Evolutionary conservation across 2,329 filamentous ascomycete species (phyloP).

Genomic region (Huntiella omanensis): DNA sequence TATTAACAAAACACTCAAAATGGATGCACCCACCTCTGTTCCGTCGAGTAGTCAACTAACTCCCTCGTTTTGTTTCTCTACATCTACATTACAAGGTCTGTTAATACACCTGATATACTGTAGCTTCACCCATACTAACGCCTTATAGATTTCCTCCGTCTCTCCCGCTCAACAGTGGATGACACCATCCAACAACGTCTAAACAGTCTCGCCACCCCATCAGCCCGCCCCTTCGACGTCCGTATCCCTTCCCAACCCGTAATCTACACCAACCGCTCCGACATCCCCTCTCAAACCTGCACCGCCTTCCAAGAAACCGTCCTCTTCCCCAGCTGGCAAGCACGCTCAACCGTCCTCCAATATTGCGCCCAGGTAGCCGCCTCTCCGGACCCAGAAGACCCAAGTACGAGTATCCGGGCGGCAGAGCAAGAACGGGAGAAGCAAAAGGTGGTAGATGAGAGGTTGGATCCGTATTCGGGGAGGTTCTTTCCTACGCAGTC

Average conservation of each 20-base stretch:
- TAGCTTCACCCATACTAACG: not conserved
- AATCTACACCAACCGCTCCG: conserved; percentile 23
- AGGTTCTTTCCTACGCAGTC: conserved; percentile 66
- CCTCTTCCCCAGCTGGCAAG: conserved; percentile 77
- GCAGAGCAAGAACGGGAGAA: conserved; percentile 51
- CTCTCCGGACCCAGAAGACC: conserved; percentile 71
- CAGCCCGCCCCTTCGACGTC: conserved; percentile 57
- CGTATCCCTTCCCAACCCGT: conserved; percentile 44
- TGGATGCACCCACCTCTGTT: conserved; percentile 2
- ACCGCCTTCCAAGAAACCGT: conserved; percentile 54
- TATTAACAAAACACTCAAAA: not conserved
- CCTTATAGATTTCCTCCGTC: conserved; percentile 62
- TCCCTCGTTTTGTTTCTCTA: conserved; percentile 63
- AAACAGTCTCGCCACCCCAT: conserved; percentile 69
- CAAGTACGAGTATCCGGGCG: conserved; percentile 50
- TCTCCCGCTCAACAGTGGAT: conserved; percentile 71
- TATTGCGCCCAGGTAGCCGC: conserved; percentile 84
- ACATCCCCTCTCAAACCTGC: conserved; percentile 46
- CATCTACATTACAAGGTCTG: conserved; percentile 47
- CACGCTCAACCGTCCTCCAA: conserved; percentile 61
- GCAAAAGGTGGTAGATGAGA: conserved; percentile 64
- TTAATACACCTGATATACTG: not conserved
- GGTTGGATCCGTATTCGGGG: conserved; percentile 77
- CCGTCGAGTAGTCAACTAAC: conserved; percentile 25
- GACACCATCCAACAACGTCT: conserved; percentile 87